phyloP scores from a whole-genome alignment of 495 filamentous ascomycete genomes.

The Pseudomonodictys pantanalensis region DNA sequence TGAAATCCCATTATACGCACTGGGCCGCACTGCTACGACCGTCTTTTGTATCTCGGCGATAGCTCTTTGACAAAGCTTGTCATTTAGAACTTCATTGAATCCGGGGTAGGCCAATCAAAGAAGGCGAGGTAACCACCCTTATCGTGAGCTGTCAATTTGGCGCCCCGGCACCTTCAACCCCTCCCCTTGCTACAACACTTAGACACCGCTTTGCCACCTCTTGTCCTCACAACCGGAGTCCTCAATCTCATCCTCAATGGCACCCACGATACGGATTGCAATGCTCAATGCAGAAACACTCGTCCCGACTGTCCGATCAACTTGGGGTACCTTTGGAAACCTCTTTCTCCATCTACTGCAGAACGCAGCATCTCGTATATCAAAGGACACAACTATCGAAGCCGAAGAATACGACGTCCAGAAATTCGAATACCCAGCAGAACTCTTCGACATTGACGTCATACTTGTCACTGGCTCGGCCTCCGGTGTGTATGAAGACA shows the following conservation, averaged over 20 bases:
- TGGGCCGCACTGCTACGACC: too few species aligned
- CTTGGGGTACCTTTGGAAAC: slow-evolving; percentile 13
- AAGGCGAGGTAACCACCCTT: too few species aligned
- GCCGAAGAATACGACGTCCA: slow-evolving; percentile 15
- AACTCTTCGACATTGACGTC: slow-evolving; percentile 1
- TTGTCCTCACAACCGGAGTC: not conserved
- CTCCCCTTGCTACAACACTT: too few species aligned
- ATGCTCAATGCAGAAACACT: slow-evolving; percentile 26
- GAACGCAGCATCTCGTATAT: slow-evolving; percentile 7
- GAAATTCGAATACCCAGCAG: slow-evolving; percentile 7
- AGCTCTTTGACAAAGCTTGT: too few species aligned
- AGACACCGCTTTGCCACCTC: not conserved
- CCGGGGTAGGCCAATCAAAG: too few species aligned
- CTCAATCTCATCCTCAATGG: not conserved
- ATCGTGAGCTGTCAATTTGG: too few species aligned
- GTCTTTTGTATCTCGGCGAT: too few species aligned
- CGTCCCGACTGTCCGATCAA: slow-evolving; percentile 10
- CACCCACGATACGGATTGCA: slow-evolving; percentile 15
- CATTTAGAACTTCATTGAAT: too few species aligned
- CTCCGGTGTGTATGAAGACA: slow-evolving; percentile 17
- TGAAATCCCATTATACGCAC: too few species aligned
- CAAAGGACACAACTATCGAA: not conserved
- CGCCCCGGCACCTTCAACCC: too few species aligned
- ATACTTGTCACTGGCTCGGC: slow-evolving; percentile 28
- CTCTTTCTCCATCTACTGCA: slow-evolving; percentile 17